Percentiles rank a stretch among this genome's conserved stretches.
Conservation (phyloP, 208 protist genomes). For the Naegleria gruberi region DNA sequence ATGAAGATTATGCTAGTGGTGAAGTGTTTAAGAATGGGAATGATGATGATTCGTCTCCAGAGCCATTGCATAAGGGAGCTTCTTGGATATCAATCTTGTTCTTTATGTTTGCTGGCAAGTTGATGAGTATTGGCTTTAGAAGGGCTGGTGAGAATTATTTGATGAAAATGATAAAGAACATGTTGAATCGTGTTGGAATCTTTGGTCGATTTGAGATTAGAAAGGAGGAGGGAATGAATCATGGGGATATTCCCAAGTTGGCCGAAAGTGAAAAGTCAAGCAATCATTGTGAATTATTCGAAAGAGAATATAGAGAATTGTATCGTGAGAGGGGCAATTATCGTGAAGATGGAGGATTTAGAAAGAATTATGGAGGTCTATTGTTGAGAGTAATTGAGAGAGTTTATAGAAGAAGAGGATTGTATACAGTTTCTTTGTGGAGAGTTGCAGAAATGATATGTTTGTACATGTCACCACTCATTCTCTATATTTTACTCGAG, state of each 20-base stretch:
- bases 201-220: not conserved
- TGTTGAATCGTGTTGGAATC: not conserved
- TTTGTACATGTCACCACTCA: not conserved
- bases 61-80: no score
- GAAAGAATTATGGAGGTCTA: not conserved
- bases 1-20: no score
- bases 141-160: not conserved
- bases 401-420: not conserved
- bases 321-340: not conserved
- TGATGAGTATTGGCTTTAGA: not conserved
- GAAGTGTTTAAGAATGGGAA: no score
- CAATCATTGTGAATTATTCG: not conserved
- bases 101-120: not conserved
- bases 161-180: no score
- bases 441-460: not conserved
- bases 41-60: no score
- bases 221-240: not conserved
- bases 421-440: not conserved
- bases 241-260: not conserved
- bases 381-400: not conserved
- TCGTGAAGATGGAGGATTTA: not conserved
- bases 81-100: not conserved
- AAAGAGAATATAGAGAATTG: not conserved
- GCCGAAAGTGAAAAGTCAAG: not conserved
- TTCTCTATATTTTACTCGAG: not conserved